phyloP scores from a whole-genome alignment of 2,329 filamentous ascomycete genomes.

The Alternaria infectoria region DNA sequence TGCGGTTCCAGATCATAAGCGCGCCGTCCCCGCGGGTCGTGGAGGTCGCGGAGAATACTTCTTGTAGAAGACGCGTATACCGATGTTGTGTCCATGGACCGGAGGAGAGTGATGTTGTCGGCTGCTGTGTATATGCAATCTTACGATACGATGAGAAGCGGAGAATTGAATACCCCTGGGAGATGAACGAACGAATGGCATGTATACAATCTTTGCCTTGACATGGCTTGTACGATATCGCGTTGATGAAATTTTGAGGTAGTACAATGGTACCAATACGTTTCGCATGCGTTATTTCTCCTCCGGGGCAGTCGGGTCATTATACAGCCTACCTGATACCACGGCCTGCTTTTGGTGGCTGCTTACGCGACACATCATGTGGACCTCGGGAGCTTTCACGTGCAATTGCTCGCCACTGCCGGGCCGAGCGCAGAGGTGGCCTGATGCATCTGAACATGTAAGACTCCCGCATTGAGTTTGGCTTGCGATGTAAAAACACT shows the following conservation, averaged over 20 bases:
- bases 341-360: too few species aligned
- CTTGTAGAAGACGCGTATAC: conserved; percentile 41
- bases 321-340: too few species aligned
- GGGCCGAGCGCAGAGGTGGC: too few species aligned
- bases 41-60: conserved; percentile 60
- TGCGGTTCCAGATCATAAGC: conserved; percentile 83
- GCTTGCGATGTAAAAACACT: too few species aligned
- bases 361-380: too few species aligned
- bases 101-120: not conserved
- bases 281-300: not conserved
- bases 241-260: not conserved
- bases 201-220: not conserved
- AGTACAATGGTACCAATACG: not conserved
- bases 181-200: not conserved
- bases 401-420: too few species aligned
- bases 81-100: not conserved
- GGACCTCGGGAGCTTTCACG: too few species aligned
- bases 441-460: too few species aligned
- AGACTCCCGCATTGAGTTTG: too few species aligned
- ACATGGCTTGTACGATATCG: not conserved
- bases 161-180: conserved; percentile 28
- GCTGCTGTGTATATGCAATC: conserved; percentile 14
- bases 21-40: conserved; percentile 74
- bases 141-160: conserved; percentile 12
- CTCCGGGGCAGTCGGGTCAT: too few species aligned